Percentiles rank a stretch among this genome's conserved stretches.
Evolutionary conservation across 2,329 filamentous ascomycete genomes (phyloP).

Genomic region (Alternaria longipes): DNA sequence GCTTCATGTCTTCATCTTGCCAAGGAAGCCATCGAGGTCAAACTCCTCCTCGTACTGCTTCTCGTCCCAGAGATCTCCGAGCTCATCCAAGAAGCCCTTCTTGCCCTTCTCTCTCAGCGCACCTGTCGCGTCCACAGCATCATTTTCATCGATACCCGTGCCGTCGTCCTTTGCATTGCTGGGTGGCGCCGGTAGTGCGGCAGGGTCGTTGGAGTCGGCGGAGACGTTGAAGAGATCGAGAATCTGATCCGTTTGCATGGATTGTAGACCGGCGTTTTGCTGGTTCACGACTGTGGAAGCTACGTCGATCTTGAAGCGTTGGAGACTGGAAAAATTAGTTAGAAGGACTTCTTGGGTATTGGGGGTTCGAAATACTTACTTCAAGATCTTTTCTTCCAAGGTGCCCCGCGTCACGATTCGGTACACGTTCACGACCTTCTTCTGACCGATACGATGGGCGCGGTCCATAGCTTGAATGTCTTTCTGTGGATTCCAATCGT

Average conservation of each 20-base stretch:
- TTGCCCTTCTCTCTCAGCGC: slow-evolving; percentile 94
- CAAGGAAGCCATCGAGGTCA: slow-evolving; percentile 92
- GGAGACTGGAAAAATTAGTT: slow-evolving; percentile 67
- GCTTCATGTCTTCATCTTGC: slow-evolving; percentile 76
- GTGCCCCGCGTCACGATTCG: slow-evolving; percentile 95
- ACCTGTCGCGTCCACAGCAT: slow-evolving; percentile 80
- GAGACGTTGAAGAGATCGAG: slow-evolving; percentile 90
- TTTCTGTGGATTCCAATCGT: slow-evolving; percentile 99
- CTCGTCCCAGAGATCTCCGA: slow-evolving; percentile 97
- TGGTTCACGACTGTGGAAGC: slow-evolving; percentile 98
- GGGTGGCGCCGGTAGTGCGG: slow-evolving; percentile 61
- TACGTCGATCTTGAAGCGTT: slow-evolving; percentile 99
- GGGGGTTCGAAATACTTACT: slow-evolving; percentile 57
- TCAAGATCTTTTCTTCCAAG: slow-evolving; percentile 96
- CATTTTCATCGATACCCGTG: slow-evolving; percentile 81
- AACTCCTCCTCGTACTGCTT: slow-evolving; percentile 98
- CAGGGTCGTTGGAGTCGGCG: slow-evolving; percentile 62
- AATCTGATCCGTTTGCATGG: slow-evolving; percentile 99
- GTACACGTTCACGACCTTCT: slow-evolving; percentile 99
- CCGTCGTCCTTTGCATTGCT: slow-evolving; percentile 70
- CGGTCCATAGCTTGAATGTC: slow-evolving; percentile 99
- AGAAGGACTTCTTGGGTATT: slow-evolving; percentile 5
- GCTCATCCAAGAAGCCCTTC: slow-evolving; percentile 93
- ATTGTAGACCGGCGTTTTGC: slow-evolving; percentile 91
- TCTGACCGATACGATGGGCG: slow-evolving; percentile 96